Conservation (phyloP, 1,284 basidiomycete species). For the Apiotrichum porosum region DNA sequence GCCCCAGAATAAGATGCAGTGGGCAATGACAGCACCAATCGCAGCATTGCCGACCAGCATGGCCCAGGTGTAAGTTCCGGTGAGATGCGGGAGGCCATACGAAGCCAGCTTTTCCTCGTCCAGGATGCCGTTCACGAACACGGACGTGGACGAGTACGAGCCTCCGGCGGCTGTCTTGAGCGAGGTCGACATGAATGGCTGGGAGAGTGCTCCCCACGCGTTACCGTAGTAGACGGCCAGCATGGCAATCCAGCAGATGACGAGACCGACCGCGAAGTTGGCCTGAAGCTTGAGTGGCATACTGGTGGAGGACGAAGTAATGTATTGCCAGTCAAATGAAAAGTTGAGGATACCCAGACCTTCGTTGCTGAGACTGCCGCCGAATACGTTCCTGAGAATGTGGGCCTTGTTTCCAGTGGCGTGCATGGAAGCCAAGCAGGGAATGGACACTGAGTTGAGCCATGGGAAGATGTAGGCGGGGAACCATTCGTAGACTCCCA, state of each 20-base stretch:
- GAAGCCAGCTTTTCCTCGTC: slow-evolving; percentile 23
- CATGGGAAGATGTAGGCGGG: slow-evolving; percentile 52
- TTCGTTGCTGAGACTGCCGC: slow-evolving; percentile 29
- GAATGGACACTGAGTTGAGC: slow-evolving; percentile 34
- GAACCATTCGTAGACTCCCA: slow-evolving; percentile 37
- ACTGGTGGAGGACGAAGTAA: slow-evolving; percentile 21
- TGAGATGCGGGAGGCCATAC: slow-evolving; percentile 31
- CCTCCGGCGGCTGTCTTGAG: slow-evolving; percentile 14
- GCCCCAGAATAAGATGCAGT: slow-evolving; percentile 47
- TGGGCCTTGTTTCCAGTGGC: slow-evolving; percentile 35
- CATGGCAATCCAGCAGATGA: slow-evolving; percentile 26
- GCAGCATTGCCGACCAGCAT: slow-evolving; percentile 49
- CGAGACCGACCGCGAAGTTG: slow-evolving; percentile 27
- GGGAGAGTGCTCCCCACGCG: slow-evolving; percentile 14
- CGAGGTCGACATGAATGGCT: slow-evolving; percentile 18
- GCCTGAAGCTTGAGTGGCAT: slow-evolving; percentile 34
- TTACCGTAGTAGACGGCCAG: slow-evolving; percentile 34
- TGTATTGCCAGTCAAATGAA: slow-evolving; percentile 40
- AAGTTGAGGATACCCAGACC: slow-evolving; percentile 35
- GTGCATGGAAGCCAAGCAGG: slow-evolving; percentile 56
- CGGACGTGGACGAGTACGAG: slow-evolving; percentile 51
- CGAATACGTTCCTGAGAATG: slow-evolving; percentile 36
- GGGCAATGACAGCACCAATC: slow-evolving; percentile 49
- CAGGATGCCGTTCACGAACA: slow-evolving; percentile 24
- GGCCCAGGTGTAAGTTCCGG: slow-evolving; percentile 56